A percentile compares a stretch with the other conserved stretches of the same genome.
Conservation (phyloP, 129 eudicot genomes). For the Flaveria ramosissima region DNA sequence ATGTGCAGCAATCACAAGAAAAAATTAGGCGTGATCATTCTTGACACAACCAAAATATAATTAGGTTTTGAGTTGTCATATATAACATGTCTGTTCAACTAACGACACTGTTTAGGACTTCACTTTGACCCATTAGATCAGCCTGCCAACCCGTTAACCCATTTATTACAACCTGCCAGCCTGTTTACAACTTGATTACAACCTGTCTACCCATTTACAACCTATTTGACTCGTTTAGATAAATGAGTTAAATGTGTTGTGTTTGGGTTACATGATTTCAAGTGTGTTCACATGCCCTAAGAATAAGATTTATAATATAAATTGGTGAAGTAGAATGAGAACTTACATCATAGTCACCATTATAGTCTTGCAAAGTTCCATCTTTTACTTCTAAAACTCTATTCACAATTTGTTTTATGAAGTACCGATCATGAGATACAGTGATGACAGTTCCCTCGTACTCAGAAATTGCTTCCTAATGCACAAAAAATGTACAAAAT, state of each 20-base stretch:
- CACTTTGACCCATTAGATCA: no score
- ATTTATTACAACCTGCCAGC: no score
- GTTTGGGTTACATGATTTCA: background rate
- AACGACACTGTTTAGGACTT: no score
- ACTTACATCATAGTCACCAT: constrained; percentile 90
- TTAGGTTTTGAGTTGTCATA: background rate
- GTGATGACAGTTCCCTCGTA: constrained; percentile 89
- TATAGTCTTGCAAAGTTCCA: constrained; percentile 77
- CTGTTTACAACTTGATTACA: background rate
- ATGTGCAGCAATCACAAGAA: background rate
- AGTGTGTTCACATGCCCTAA: background rate
- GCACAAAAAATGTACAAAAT: constrained; percentile 16
- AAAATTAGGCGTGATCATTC: background rate
- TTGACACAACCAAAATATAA: background rate
- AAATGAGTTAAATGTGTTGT: background rate
- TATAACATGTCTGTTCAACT: background rate
- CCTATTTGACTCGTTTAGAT: background rate
- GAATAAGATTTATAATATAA: background rate
- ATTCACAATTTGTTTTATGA: constrained; percentile 83
- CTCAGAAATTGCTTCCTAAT: constrained; percentile 89
- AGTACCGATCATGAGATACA: constrained; percentile 96
- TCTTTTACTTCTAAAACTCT: constrained; percentile 93
- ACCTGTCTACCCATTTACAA: background rate
- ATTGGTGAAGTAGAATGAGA: constrained; percentile 16
- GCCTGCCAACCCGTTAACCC: background rate